Conservation (phyloP, 257 asterid genomes). For the Nicotiana knightiana region DNA sequence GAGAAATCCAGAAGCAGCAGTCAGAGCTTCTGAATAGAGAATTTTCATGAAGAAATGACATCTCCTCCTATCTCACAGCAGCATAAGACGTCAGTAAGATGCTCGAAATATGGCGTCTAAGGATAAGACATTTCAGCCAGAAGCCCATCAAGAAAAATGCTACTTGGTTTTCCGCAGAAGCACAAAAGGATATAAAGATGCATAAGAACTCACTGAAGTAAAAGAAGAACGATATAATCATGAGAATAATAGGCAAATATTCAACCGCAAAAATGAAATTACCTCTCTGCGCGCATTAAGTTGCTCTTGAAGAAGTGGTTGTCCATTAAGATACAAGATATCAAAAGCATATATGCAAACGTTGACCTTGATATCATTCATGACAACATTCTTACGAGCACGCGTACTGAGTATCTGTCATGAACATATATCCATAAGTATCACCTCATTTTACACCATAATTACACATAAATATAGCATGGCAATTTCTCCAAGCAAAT, state of each 20-base stretch:
- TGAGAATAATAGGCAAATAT: background rate
- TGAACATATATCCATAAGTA: constrained; percentile 18
- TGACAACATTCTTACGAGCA: constrained; percentile 79
- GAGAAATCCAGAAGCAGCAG: constrained; percentile 1
- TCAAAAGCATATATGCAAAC: constrained; percentile 97
- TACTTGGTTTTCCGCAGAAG: background rate
- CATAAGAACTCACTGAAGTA: background rate
- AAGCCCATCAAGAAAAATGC: background rate
- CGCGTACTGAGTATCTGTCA: constrained; percentile 81
- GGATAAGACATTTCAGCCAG: background rate
- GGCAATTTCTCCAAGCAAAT: background rate
- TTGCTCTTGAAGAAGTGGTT: constrained; percentile 79
- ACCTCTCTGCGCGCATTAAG: constrained; percentile 87
- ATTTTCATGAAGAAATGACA: background rate
- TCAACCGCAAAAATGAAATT: constrained; percentile 15
- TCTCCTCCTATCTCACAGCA: background rate
- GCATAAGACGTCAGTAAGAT: background rate
- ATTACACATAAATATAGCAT: background rate
- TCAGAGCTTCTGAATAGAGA: background rate
- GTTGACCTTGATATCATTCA: constrained; percentile 68
- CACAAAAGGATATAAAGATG: background rate
- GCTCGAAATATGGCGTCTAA: background rate
- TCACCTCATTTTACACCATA: background rate
- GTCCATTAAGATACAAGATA: constrained; percentile 76
- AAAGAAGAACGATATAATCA: constrained; percentile 15